Percentiles rank a stretch among this genome's conserved stretches.
These are phyloP conservation scores for Aspergillus sp. DNA, from an alignment of 2,329 filamentous ascomycete species.

Conservation along the genomic window DNA sequence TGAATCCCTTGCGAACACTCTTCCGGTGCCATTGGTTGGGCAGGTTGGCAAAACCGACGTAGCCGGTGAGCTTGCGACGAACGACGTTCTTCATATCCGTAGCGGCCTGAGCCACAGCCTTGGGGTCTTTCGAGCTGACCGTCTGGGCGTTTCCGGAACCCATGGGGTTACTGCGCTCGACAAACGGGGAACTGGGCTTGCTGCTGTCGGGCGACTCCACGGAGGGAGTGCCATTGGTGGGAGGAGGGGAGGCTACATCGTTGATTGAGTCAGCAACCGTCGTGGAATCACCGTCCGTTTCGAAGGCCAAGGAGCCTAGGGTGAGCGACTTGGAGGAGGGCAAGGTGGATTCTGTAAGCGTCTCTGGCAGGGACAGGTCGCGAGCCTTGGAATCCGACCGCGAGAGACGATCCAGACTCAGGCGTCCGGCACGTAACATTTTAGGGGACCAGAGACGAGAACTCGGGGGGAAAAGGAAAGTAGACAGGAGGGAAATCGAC, in stretches of 20 bases:
- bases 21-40: slow-evolving; percentile 99
- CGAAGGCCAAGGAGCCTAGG: slow-evolving; percentile 5
- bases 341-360: slow-evolving; percentile 15
- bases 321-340: slow-evolving; percentile 9
- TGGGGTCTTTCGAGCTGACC: slow-evolving; percentile 64
- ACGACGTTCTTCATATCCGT: slow-evolving; percentile 91
- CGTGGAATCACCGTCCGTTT: slow-evolving; percentile 14
- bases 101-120: slow-evolving; percentile 54
- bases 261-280: slow-evolving; percentile 23
- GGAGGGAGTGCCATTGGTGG: slow-evolving; percentile 32
- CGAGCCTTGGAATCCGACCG: slow-evolving; percentile 10
- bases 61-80: slow-evolving; percentile 95
- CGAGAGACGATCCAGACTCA: slow-evolving; percentile 16
- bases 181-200: slow-evolving; percentile 54
- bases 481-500: not conserved
- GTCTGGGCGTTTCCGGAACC: slow-evolving; percentile 56
- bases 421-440: slow-evolving; percentile 16
- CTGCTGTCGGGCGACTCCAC: slow-evolving; percentile 44
- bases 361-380: slow-evolving; percentile 4
- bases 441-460: slow-evolving; percentile 11
- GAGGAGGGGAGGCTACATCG: slow-evolving; percentile 32
- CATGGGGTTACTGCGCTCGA: slow-evolving; percentile 60
- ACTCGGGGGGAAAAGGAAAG: not conserved
- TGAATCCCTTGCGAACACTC: slow-evolving; percentile 99
- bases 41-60: slow-evolving; percentile 97